These are phyloP conservation scores for Anthracocystis panici-leucophaei DNA, from an alignment of 1,284 basidiomycete genomes.

Conservation along the genomic window DNA sequence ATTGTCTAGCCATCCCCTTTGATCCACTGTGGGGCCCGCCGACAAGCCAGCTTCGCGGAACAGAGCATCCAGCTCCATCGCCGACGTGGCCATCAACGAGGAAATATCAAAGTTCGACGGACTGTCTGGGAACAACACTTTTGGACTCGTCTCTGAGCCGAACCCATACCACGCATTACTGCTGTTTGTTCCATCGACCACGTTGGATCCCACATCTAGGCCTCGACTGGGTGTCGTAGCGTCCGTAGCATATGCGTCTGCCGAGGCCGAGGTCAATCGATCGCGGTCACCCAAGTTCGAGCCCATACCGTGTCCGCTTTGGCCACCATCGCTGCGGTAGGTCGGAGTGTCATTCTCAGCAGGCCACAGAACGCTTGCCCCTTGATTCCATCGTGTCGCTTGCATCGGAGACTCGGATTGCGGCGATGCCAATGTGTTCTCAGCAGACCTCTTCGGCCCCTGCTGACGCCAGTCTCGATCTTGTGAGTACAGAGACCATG, in stretches of 20 bases:
- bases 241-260: slow-evolving; percentile 21
- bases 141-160: slow-evolving; percentile 32
- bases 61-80: slow-evolving; percentile 49
- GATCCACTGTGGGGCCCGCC: slow-evolving; percentile 31
- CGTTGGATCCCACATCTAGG: slow-evolving; percentile 16
- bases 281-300: slow-evolving; percentile 6
- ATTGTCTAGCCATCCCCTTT: slow-evolving; percentile 18
- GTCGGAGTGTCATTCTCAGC: slow-evolving; percentile 5
- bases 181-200: slow-evolving; percentile 10
- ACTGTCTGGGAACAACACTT: slow-evolving; percentile 38
- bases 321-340: slow-evolving; percentile 5
- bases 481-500: slow-evolving; percentile 34
- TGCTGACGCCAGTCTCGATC: slow-evolving; percentile 37
- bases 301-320: neutral
- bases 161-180: slow-evolving; percentile 26
- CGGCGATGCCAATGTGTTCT: slow-evolving; percentile 4
- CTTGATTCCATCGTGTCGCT: slow-evolving; percentile 12
- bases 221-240: slow-evolving; percentile 41
- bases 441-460: neutral
- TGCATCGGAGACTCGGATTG: slow-evolving; percentile 5
- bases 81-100: slow-evolving; percentile 49
- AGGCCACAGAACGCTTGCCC: slow-evolving; percentile 15
- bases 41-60: slow-evolving; percentile 47
- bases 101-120: slow-evolving; percentile 50
- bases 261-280: slow-evolving; percentile 10